phyloP scores from a whole-genome alignment of 1,284 basidiomycete species.

The Naganishia liquefaciens region DNA sequence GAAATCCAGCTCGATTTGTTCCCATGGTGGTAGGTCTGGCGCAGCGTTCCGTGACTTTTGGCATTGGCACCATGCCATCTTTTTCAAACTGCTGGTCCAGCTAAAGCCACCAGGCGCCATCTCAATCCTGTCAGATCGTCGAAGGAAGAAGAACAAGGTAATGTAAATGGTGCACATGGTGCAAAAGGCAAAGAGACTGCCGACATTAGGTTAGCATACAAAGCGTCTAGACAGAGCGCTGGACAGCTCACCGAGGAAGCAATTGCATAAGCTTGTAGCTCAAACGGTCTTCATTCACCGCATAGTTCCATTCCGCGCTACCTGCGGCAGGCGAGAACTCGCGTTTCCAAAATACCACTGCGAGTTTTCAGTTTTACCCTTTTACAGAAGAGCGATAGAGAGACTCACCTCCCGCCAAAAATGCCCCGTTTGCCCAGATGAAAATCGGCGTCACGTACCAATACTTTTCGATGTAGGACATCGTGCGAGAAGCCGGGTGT shows the following conservation, averaged over 20 bases:
- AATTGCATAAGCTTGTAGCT: background rate
- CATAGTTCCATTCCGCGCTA: constrained; percentile 6
- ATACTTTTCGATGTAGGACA: constrained; percentile 4
- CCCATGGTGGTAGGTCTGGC: background rate
- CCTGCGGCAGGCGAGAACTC: constrained; percentile 6
- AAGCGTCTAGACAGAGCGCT: background rate
- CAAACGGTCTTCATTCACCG: background rate
- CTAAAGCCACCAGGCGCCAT: constrained; percentile 17
- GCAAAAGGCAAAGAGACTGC: constrained; percentile 8
- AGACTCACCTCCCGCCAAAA: constrained; percentile 9
- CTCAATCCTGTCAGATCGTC: constrained; percentile 49
- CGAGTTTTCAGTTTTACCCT: background rate
- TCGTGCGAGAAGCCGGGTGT: background rate
- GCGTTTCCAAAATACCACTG: constrained; percentile 1
- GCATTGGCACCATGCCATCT: background rate
- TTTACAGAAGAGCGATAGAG: too few relatives aligned
- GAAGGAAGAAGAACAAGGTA: constrained; percentile 45
- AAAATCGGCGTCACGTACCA: constrained; percentile 7
- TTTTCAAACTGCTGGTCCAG: constrained; percentile 2
- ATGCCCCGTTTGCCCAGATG: background rate
- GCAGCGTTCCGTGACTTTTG: background rate
- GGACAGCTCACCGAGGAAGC: background rate
- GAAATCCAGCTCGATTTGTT: constrained; percentile 6
- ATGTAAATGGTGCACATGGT: constrained; percentile 39
- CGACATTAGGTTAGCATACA: background rate